Evolutionary conservation across 2,329 filamentous ascomycete genomes (phyloP), one percentile per base, ranked within the genome.

Genomic region (Ambrosiella cleistominuta): DNA sequence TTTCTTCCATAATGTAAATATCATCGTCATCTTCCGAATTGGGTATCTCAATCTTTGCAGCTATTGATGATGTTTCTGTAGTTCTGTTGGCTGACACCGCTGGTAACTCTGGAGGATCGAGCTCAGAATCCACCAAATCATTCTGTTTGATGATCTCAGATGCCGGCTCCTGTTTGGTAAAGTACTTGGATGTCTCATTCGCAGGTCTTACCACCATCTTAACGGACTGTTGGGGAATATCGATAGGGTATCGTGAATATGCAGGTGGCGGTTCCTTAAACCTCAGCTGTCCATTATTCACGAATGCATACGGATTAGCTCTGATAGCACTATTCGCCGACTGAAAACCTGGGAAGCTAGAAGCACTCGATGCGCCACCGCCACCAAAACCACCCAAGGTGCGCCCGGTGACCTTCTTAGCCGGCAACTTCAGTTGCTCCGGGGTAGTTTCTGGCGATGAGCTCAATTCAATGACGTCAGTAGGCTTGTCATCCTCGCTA

Each of bases 401-500:
- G 51, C 54, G 45, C 13, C 38, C 51, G 36, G 51, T 37, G 11
- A 53, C 51, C 37, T 53, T 53, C 51, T 27, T 47, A 17, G 19
- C n/a, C 7, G 44, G 44, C 40, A n/a, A 42, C 27, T 27, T 27
- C 27, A 2, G 44, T 47, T 47, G 9, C 11, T 2, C 44, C n/a
- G 2, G 44, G 19, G n/a, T 15, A 13, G 4, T n/a, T 15, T 47
- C 44, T 15, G 44, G 44, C 11, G 44, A 47, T 2, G 44, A 13
- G n/a, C 27, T 27, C 27, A 27, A 27, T 27, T 27, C 27, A 27
- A 27, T 27, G 27, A 27, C 27, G 27, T 5, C 27, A 27, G 27
- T 27, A 3, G 27, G 3, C 27, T 27, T 27, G 7, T 55, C 60
- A 57, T 61, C 56, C 6, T 58, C 56, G 37, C 47, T 49, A 15